Evolutionary conservation across 1,284 basidiomycete species (phyloP), one percentile per base, ranked within the genome.

Genomic region (Agaricales sp.): DNA sequence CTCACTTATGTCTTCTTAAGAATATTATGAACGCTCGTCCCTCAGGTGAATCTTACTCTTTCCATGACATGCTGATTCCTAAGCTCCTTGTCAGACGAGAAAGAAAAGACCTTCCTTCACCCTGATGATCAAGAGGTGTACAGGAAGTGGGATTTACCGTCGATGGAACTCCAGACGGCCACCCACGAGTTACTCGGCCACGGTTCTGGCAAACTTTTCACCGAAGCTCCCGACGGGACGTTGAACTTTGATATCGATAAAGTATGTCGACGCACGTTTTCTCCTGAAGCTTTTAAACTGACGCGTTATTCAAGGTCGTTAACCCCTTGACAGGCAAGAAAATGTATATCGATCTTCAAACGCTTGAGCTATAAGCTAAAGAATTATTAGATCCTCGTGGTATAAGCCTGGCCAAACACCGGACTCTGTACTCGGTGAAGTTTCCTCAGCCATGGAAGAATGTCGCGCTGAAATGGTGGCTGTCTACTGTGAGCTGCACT

Each of bases 391-490:
- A 46, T 71, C 74, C 3, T 82, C 82, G 6, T 92, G 89, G 89
- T 92, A 92, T 64, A 86, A 85, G 59, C 76, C 82, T 45, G 88
- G 87, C 3, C 85, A 90, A 63, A 88, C 84, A 1, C 74, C 85
- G 21, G 83, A 78, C 49, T 80, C 86, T 2, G 81, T 90, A 3
- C 71, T 92, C 1, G 88, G 88, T 1, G 83, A 89, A 54, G 84
- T 90, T 2, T 89, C 86, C 2, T 89, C 87, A 0, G 90, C 87
- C 0, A 78, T 90, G 76, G 89, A 92, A 62, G 89, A 92, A 67
- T 91, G 88, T 57, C 78, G 89, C 19, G 88, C 88, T 2, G 89
- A 92, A 64, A 77, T 85, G 3, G 88, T 88, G 18, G 84, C 84
- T 0, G 67, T 90, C 35, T 91, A 78, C 63, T 71, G 86, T 85